phyloP scores from a whole-genome alignment of 2,329 filamentous ascomycete genomes.

The Thelonectria discophora region DNA sequence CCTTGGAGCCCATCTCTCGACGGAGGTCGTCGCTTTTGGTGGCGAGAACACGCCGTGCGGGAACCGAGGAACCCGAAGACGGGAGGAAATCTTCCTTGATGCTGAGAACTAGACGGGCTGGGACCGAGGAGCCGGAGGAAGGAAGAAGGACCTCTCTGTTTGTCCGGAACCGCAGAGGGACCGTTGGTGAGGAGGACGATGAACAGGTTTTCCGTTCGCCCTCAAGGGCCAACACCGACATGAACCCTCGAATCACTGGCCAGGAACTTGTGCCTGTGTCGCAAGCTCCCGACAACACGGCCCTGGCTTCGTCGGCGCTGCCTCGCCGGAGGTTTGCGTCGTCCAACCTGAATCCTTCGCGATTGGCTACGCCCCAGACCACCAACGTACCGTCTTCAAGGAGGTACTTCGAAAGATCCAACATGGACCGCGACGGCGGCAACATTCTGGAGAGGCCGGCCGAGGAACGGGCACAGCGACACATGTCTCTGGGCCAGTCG shows the following conservation, averaged over 20 bases:
- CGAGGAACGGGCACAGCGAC: constrained; percentile 47
- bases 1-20: constrained; percentile 48
- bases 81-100: constrained; percentile 53
- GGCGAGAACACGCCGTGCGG: constrained; percentile 54
- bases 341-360: constrained; percentile 56
- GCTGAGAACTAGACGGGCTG: constrained; percentile 54
- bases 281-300: constrained; percentile 36
- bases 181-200: constrained; percentile 57
- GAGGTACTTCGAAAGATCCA: constrained; percentile 59
- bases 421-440: constrained; percentile 51
- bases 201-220: constrained; percentile 64
- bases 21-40: constrained; percentile 63
- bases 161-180: constrained; percentile 56
- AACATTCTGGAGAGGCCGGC: constrained; percentile 36
- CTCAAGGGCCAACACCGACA: constrained; percentile 67
- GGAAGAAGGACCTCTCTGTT: constrained; percentile 55
- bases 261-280: constrained; percentile 40
- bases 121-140: constrained; percentile 59
- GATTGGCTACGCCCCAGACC: constrained; percentile 53
- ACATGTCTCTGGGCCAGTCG: constrained; percentile 55
- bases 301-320: constrained; percentile 44
- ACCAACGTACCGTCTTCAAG: constrained; percentile 52
- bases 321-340: constrained; percentile 63
- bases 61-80: constrained; percentile 59
- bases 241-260: constrained; percentile 49